Evolutionary conservation across 208 protist species (phyloP).

Genomic region (Hexamita inflata): DNA sequence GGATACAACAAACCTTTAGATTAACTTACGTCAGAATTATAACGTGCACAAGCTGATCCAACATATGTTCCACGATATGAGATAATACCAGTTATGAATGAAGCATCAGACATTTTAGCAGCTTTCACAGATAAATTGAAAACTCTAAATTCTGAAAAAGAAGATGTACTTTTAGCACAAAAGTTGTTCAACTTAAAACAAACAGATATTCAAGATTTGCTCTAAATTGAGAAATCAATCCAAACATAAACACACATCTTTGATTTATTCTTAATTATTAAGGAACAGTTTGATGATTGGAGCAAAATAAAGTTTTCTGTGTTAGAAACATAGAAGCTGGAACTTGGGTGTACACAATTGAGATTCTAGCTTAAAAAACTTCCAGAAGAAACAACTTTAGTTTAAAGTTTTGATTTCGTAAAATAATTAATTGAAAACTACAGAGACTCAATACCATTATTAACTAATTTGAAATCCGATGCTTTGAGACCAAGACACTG

Average conservation of each 20-base stretch:
- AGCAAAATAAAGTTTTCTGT: neutral
- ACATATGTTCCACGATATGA: neutral
- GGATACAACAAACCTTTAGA: neutral
- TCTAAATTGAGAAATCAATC: neutral
- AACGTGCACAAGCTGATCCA: neutral
- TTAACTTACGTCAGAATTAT: neutral
- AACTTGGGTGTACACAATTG: slow-evolving; percentile 65
- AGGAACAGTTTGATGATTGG: slow-evolving; percentile 2
- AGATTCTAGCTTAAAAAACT: slow-evolving; percentile 63
- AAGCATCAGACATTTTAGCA: neutral
- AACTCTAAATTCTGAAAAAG: neutral
- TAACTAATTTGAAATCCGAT: slow-evolving; percentile 80
- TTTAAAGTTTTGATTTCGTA: slow-evolving; percentile 60
- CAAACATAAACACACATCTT: neutral
- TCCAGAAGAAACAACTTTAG: slow-evolving; percentile 53
- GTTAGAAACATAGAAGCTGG: slow-evolving; percentile 1
- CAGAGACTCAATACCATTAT: slow-evolving; percentile 73
- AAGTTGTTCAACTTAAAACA: slow-evolving; percentile 12
- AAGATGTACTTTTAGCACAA: slow-evolving; percentile 1
- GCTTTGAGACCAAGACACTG: slow-evolving; percentile 87
- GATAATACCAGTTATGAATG: neutral
- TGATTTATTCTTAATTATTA: neutral
- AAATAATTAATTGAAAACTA: slow-evolving; percentile 77
- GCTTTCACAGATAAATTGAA: neutral
- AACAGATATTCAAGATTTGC: neutral